phyloP scores from a whole-genome alignment of 2,329 filamentous ascomycete genomes.

The Fusarium citri region DNA sequence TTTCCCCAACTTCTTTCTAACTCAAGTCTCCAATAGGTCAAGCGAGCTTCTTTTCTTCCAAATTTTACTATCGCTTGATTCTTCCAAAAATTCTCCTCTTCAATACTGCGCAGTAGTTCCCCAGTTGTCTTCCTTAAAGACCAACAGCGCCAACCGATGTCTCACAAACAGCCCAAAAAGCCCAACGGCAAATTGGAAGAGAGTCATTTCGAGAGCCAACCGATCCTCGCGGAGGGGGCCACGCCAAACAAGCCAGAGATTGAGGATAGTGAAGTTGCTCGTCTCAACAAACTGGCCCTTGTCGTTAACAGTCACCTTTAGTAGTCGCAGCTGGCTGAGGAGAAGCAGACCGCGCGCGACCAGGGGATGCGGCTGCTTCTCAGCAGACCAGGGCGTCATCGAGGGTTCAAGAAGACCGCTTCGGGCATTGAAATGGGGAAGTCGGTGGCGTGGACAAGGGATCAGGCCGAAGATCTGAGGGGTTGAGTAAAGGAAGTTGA shows the following conservation, averaged over 20 bases:
- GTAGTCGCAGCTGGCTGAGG: slow-evolving; percentile 74
- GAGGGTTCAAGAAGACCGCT: slow-evolving; percentile 90
- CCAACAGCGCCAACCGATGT: slow-evolving; percentile 84
- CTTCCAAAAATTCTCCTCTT: slow-evolving; percentile 2
- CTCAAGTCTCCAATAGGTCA: not conserved
- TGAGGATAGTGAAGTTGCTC: slow-evolving; percentile 92
- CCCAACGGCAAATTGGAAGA: slow-evolving; percentile 81
- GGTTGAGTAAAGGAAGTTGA: slow-evolving; percentile 94
- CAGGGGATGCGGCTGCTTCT: slow-evolving; percentile 73
- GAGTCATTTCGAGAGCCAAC: slow-evolving; percentile 81
- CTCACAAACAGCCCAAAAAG: slow-evolving; percentile 86
- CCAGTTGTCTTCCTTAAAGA: slow-evolving; percentile 92
- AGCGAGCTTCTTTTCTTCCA: not conserved
- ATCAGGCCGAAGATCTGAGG: slow-evolving; percentile 92
- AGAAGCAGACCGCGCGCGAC: slow-evolving; percentile 74
- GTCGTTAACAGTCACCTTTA: slow-evolving; percentile 75
- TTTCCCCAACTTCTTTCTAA: not conserved
- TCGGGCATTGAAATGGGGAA: slow-evolving; percentile 87
- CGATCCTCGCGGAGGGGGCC: slow-evolving; percentile 90
- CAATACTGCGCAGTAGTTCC: slow-evolving; percentile 52
- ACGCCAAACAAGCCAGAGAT: slow-evolving; percentile 96
- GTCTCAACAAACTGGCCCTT: slow-evolving; percentile 80
- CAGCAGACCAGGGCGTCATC: slow-evolving; percentile 77
- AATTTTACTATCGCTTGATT: not conserved
- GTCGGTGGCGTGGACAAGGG: slow-evolving; percentile 90